phyloP scores from a whole-genome alignment of 1,284 basidiomycete species.

The Tilletiopsis washingtonensis region DNA sequence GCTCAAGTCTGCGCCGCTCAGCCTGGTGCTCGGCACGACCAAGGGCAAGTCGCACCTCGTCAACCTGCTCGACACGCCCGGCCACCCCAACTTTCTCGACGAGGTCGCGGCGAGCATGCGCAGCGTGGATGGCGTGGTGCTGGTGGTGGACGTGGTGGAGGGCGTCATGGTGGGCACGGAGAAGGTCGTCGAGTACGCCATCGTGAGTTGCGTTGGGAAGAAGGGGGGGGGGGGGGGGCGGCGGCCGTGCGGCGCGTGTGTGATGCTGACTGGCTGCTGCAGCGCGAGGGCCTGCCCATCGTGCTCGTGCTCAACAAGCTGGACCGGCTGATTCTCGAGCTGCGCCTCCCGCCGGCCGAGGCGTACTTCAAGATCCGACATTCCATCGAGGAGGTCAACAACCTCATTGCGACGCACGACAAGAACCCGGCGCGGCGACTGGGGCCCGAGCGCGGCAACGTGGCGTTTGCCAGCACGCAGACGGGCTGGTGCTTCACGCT shows the following conservation, averaged over 20 bases:
- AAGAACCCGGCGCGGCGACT: conserved; percentile 76
- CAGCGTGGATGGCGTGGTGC: conserved; percentile 81
- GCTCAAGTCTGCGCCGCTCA: conserved; percentile 94
- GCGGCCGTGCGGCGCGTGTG: no score
- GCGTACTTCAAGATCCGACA: conserved; percentile 99
- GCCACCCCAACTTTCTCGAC: conserved; percentile 90
- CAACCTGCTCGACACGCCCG: conserved; percentile 93
- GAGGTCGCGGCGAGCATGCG: conserved; percentile 84
- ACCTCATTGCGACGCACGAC: conserved; percentile 65
- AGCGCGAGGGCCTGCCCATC: conserved; percentile 63
- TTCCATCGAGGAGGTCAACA: conserved; percentile 97
- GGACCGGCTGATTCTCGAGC: conserved; percentile 89
- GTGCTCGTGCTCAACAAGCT: conserved; percentile 96
- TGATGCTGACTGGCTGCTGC: no score
- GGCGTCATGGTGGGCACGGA: conserved; percentile 42
- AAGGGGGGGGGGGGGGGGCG: no score
- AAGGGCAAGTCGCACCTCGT: conserved; percentile 85
- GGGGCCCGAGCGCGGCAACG: conserved; percentile 90
- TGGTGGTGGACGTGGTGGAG: conserved; percentile 56
- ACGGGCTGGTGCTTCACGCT: conserved; percentile 98
- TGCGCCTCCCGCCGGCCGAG: conserved; percentile 88
- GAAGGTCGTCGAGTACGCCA: conserved; percentile 32
- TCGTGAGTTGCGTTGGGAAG: conserved; percentile 4
- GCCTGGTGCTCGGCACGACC: conserved; percentile 77
- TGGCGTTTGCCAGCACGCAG: conserved; percentile 91